A percentile compares a stretch with the other conserved stretches of the same genome.
These are phyloP conservation scores for Pichia sp. DNA, from an alignment of 1,139 yeast genomes.

Conservation along the genomic window DNA sequence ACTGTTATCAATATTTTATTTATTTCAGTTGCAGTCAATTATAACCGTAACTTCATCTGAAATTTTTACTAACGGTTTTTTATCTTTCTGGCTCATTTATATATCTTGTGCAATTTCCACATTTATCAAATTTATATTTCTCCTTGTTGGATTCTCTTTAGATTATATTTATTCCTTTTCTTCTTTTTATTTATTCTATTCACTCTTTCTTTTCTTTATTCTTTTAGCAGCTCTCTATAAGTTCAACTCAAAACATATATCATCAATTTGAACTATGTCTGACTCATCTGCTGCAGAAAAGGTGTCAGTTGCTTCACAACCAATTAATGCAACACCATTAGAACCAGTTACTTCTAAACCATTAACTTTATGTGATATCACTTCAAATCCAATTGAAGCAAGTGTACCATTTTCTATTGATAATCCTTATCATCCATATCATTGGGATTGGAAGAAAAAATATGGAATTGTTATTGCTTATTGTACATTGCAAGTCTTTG, in stretches of 20 bases:
- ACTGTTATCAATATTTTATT: too few relatives aligned
- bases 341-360: constrained; percentile 18
- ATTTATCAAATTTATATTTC: too few relatives aligned
- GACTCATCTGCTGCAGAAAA: constrained; percentile 16
- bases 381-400: constrained; percentile 26
- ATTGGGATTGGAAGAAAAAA: constrained; percentile 25
- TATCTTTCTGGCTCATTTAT: too few relatives aligned
- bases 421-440: constrained; percentile 29
- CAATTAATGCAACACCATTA: not conserved
- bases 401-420: constrained; percentile 22
- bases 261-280: constrained; percentile 8
- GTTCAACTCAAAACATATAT: too few relatives aligned
- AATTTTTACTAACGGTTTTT: too few relatives aligned
- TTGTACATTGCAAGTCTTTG: constrained; percentile 27
- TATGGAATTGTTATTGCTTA: constrained; percentile 23
- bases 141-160: too few relatives aligned
- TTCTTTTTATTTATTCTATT: not conserved
- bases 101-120: too few relatives aligned
- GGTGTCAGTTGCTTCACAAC: constrained; percentile 2
- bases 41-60: too few relatives aligned
- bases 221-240: not conserved
- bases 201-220: not conserved
- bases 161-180: too few relatives aligned
- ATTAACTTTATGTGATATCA: constrained; percentile 21
- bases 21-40: too few relatives aligned